A percentile compares a stretch with the other conserved stretches of the same genome.
These are phyloP conservation scores for Curvularia sp. DNA, from an alignment of 2,329 filamentous ascomycete species.

Conservation along the genomic window DNA sequence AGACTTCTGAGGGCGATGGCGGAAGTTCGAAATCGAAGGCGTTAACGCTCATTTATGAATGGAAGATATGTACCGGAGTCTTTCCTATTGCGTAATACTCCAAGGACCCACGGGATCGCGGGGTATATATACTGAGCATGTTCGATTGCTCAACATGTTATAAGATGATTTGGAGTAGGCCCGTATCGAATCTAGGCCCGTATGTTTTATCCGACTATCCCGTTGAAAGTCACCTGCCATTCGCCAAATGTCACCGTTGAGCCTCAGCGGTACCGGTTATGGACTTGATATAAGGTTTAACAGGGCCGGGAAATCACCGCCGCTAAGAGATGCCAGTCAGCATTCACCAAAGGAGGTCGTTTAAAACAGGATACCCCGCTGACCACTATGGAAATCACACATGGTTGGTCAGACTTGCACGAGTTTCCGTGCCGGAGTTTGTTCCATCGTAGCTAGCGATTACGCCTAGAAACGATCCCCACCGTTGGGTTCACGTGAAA, in stretches of 20 bases:
- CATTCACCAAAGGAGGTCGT: background rate
- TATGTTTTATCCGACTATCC: background rate
- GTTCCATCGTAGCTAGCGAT: background rate
- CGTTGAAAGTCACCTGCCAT: background rate
- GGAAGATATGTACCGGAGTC: background rate
- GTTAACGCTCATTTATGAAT: background rate
- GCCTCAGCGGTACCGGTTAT: background rate
- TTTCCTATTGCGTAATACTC: background rate
- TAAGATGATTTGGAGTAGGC: background rate
- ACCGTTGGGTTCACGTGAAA: background rate
- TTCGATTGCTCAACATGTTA: background rate
- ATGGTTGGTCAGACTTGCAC: constrained; percentile 2
- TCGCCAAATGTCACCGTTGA: background rate
- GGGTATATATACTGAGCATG: background rate
- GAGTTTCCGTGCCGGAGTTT: background rate
- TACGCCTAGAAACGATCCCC: background rate
- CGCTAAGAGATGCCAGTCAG: background rate
- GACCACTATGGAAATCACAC: background rate
- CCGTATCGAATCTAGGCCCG: background rate
- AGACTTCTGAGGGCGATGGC: background rate
- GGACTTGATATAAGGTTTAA: constrained; percentile 3
- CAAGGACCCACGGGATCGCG: background rate
- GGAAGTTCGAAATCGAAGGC: background rate
- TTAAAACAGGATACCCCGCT: constrained; percentile 7
- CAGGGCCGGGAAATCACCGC: constrained; percentile 4